These are phyloP conservation scores for Phytophthora macrochlamydospora DNA, from an alignment of 352 stramenopile genomes.

Conservation along the genomic window DNA sequence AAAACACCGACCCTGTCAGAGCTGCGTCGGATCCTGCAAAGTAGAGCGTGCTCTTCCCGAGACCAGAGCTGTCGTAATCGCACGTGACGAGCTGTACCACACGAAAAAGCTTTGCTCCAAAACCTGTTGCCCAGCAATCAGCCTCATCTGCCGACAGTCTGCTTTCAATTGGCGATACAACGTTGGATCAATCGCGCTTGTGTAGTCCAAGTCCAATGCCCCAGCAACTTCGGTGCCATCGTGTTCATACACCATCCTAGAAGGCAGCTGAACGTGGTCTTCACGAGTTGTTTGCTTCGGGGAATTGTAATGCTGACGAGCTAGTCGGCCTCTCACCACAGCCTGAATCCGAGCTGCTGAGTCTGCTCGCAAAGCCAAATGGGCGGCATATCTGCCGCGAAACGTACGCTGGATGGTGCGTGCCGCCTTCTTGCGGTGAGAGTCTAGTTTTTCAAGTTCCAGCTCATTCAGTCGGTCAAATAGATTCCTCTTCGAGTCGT, in stretches of 20 bases:
- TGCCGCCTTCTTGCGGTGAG: constrained; percentile 28
- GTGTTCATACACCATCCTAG: constrained; percentile 3
- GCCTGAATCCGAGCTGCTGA: constrained; percentile 46
- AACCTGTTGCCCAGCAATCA: constrained; percentile 13
- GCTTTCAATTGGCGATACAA: constrained; percentile 15
- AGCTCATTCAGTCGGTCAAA: constrained; percentile 54
- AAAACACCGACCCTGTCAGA: constrained; percentile 23
- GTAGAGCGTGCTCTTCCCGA: not conserved
- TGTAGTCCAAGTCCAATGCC: constrained; percentile 14
- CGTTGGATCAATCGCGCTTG: constrained; percentile 8
- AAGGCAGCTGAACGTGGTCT: not conserved
- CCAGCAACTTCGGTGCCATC: not conserved
- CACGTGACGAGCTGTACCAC: constrained; percentile 25
- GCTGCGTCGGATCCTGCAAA: not conserved
- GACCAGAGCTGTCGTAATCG: not conserved
- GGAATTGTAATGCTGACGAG: constrained; percentile 3
- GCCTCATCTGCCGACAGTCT: not conserved
- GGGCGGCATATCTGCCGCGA: constrained; percentile 37
- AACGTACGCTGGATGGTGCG: constrained; percentile 47
- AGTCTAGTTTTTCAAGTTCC: constrained; percentile 15
- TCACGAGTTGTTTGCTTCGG: not conserved
- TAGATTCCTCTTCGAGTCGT: constrained; percentile 23
- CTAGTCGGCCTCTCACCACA: constrained; percentile 13
- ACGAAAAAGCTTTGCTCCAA: constrained; percentile 3
- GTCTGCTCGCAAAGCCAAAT: constrained; percentile 31